Percentiles rank a stretch among this genome's conserved stretches.
Conservation (phyloP, 768 basidiomycete genomes). For the Tulasnella sp. region DNA sequence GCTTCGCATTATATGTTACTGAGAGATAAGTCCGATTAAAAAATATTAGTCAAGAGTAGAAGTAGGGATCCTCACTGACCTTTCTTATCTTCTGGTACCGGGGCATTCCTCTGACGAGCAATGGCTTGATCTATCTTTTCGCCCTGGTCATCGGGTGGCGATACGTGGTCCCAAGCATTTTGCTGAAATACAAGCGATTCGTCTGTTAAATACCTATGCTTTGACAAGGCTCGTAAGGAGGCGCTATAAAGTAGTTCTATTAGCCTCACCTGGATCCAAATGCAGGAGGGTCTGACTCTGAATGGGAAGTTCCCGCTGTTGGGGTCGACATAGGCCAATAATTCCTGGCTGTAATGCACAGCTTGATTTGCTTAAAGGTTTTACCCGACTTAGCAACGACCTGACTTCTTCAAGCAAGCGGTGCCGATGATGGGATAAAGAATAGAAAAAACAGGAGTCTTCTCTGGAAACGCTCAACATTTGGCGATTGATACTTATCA, state of each 20-base stretch:
- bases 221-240: not conserved
- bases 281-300: slow-evolving; percentile 31
- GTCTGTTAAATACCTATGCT: slow-evolving; percentile 51
- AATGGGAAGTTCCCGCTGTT: too few relatives aligned
- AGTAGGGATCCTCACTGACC: slow-evolving; percentile 31
- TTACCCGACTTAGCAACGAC: too few relatives aligned
- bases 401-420: too few relatives aligned
- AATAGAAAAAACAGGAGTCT: not conserved
- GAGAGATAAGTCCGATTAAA: not conserved
- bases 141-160: slow-evolving; percentile 68
- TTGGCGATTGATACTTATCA: not conserved
- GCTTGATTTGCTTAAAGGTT: too few relatives aligned
- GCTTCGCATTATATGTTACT: slow-evolving; percentile 26
- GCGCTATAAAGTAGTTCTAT: not conserved
- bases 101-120: slow-evolving; percentile 53
- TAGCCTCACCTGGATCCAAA: slow-evolving; percentile 55
- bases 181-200: slow-evolving; percentile 16
- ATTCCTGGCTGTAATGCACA: too few relatives aligned
- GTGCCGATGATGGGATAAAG: too few relatives aligned
- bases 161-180: slow-evolving; percentile 62
- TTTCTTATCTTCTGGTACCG: slow-evolving; percentile 65
- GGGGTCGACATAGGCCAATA: too few relatives aligned
- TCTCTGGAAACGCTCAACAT: not conserved
- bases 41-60: slow-evolving; percentile 24
- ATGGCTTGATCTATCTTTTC: slow-evolving; percentile 62